Evolutionary conservation across 805 yeast species (phyloP).

Genomic region (Yarrowia keelungensis): DNA sequence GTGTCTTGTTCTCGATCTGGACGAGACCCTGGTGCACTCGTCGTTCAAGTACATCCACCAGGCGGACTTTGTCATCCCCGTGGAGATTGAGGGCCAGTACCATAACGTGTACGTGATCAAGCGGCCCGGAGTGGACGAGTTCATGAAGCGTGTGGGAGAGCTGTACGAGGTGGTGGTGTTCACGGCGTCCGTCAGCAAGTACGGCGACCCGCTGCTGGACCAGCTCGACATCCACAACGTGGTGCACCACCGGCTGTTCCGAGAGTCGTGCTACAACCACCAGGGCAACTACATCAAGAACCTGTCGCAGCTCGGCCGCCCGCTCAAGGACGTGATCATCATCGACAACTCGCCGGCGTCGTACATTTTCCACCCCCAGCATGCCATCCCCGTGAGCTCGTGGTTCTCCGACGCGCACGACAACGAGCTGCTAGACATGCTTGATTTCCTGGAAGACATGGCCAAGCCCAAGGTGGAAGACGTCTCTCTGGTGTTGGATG

Average conservation of each 20-base stretch:
- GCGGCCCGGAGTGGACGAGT: slow-evolving; percentile 98
- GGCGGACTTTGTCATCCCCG: slow-evolving; percentile 97
- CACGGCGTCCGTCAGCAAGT: slow-evolving; percentile 93
- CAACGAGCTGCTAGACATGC: slow-evolving; percentile 87
- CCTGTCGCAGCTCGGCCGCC: slow-evolving; percentile 92
- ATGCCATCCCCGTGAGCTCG: slow-evolving; percentile 94
- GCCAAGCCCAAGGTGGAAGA: slow-evolving; percentile 77
- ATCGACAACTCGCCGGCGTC: slow-evolving; percentile 98
- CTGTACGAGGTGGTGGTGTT: slow-evolving; percentile 94
- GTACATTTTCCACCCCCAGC: slow-evolving; percentile 97
- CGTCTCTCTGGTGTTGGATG: slow-evolving; percentile 84
- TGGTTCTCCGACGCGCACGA: slow-evolving; percentile 99
- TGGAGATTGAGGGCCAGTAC: slow-evolving; percentile 88
- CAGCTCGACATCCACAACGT: slow-evolving; percentile 77
- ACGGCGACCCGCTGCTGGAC: slow-evolving; percentile 94
- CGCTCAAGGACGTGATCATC: slow-evolving; percentile 81
- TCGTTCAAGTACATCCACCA: slow-evolving; percentile 89
- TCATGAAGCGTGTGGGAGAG: slow-evolving; percentile 80
- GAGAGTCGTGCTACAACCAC: slow-evolving; percentile 92
- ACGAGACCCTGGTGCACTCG: slow-evolving; percentile 95
- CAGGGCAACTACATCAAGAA: slow-evolving; percentile 96
- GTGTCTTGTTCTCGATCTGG: slow-evolving; percentile 89
- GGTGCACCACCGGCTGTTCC: slow-evolving; percentile 88
- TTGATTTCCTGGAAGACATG: slow-evolving; percentile 89
- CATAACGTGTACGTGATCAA: slow-evolving; percentile 96